Conservation (phyloP, 345 rosid species). For the Gossypium longicalyx region DNA sequence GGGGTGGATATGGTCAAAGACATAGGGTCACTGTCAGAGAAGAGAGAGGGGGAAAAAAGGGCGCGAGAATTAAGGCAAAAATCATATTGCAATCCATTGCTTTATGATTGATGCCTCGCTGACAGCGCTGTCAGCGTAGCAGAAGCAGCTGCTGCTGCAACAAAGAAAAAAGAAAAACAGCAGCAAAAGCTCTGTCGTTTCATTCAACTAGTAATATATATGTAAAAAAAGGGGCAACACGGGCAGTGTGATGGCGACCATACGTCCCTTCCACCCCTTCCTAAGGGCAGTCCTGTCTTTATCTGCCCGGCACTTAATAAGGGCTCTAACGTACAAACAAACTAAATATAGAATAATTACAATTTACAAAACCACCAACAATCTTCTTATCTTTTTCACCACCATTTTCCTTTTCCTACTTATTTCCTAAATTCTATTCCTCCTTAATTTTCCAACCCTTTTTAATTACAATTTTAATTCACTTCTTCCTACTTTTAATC, state of each 20-base stretch:
- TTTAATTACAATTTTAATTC: too few relatives aligned
- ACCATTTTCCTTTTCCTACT: too few relatives aligned
- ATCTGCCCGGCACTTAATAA: conserved; percentile 40
- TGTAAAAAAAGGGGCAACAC: not conserved
- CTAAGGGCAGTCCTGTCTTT: conserved; percentile 41
- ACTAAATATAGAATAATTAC: not conserved
- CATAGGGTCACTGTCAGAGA: conserved; percentile 24
- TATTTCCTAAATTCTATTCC: too few relatives aligned
- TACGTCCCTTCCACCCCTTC: conserved; percentile 22
- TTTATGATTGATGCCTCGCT: conserved; percentile 66
- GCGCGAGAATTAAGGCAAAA: conserved; percentile 31
- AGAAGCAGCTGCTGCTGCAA: not conserved
- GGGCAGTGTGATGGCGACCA: conserved; percentile 39
- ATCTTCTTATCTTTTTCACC: not conserved
- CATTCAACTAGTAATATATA: not conserved
- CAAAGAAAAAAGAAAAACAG: not conserved
- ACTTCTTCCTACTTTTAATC: too few relatives aligned
- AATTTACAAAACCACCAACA: not conserved
- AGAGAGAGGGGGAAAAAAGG: not conserved
- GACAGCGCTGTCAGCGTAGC: conserved; percentile 41
- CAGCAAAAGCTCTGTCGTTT: conserved; percentile 11
- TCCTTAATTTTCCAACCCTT: too few relatives aligned
- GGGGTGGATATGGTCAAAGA: conserved; percentile 33
- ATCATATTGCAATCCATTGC: conserved; percentile 65
- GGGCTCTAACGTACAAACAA: conserved; percentile 13